Conservation (phyloP, 2,329 filamentous ascomycete genomes). For the Lizonia empirigonia region DNA sequence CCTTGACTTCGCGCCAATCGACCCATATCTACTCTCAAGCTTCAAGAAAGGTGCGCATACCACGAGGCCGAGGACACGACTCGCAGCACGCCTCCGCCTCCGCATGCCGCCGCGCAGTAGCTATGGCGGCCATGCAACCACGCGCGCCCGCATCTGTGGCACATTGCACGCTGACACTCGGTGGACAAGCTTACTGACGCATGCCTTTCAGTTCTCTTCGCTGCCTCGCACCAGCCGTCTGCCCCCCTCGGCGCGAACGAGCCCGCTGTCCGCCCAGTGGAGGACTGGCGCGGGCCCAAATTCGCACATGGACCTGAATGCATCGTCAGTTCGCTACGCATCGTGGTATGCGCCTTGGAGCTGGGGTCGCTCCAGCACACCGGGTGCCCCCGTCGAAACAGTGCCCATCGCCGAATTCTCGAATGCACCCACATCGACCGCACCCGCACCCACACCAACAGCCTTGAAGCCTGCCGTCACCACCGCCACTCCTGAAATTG, state of each 20-base stretch:
- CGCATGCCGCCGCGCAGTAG: constrained; percentile 8
- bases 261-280: constrained; percentile 34
- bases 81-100: constrained; percentile 7
- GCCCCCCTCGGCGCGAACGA: constrained; percentile 30
- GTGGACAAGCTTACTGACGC: constrained; percentile 1
- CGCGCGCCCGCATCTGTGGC: constrained; percentile 2
- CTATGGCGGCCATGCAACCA: constrained; percentile 1
- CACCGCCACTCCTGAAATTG: constrained; percentile 40
- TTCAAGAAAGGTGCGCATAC: constrained; percentile 43
- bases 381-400: constrained; percentile 26
- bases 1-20: constrained; percentile 31
- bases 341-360: constrained; percentile 47
- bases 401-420: constrained; percentile 31
- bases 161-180: neutral
- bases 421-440: constrained; percentile 18
- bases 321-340: constrained; percentile 35
- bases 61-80: neutral
- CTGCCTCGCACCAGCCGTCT: constrained; percentile 30
- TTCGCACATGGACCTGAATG: constrained; percentile 26
- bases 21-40: constrained; percentile 26
- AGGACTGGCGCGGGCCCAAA: constrained; percentile 28
- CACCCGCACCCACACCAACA: constrained; percentile 14
- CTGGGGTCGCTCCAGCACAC: constrained; percentile 38
- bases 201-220: constrained; percentile 40
- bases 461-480: constrained; percentile 33